Evolutionary conservation across 2,329 filamentous ascomycete species (phyloP).

Genomic region (Zarea fungicola): DNA sequence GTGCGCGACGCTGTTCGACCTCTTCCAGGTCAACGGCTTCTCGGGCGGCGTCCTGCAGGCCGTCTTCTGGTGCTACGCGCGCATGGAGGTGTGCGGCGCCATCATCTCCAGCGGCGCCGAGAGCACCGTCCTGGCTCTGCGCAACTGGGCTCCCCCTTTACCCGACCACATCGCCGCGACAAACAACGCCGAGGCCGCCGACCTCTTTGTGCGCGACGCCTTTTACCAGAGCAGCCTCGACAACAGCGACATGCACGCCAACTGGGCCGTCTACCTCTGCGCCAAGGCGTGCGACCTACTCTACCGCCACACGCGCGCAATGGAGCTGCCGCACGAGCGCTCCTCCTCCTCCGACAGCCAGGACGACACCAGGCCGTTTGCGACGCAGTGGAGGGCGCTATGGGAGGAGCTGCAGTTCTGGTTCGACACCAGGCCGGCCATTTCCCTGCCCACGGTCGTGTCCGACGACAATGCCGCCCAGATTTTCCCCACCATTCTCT

Average conservation of each 20-base stretch:
- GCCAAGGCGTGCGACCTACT: constrained; percentile 44
- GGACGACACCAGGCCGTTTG: constrained; percentile 30
- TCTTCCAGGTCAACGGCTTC: constrained; percentile 44
- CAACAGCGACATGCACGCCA: constrained; percentile 45
- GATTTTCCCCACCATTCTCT: constrained; percentile 43
- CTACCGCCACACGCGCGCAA: constrained; percentile 25
- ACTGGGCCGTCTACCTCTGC: constrained; percentile 49
- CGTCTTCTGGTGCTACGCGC: constrained; percentile 53
- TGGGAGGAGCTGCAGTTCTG: constrained; percentile 45
- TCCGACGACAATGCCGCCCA: constrained; percentile 20
- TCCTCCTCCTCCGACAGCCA: constrained; percentile 22
- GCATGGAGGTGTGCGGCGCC: constrained; percentile 52
- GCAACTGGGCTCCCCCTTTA: constrained; percentile 39
- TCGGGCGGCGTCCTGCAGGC: constrained; percentile 41
- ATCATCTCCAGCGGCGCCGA: constrained; percentile 46
- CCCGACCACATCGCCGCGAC: constrained; percentile 12
- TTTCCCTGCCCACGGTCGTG: constrained; percentile 28
- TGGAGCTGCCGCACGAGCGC: constrained; percentile 37
- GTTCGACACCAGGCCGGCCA: constrained; percentile 35
- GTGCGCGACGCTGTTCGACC: constrained; percentile 47
- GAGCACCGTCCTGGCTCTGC: constrained; percentile 42
- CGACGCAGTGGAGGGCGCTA: constrained; percentile 35
- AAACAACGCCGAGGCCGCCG: constrained; percentile 24
- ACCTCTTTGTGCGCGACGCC: constrained; percentile 17
- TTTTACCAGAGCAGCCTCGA: constrained; percentile 26